These are phyloP conservation scores for Ramularia collo-cygni DNA, from an alignment of 2,329 filamentous ascomycete genomes.

Conservation along the genomic window DNA sequence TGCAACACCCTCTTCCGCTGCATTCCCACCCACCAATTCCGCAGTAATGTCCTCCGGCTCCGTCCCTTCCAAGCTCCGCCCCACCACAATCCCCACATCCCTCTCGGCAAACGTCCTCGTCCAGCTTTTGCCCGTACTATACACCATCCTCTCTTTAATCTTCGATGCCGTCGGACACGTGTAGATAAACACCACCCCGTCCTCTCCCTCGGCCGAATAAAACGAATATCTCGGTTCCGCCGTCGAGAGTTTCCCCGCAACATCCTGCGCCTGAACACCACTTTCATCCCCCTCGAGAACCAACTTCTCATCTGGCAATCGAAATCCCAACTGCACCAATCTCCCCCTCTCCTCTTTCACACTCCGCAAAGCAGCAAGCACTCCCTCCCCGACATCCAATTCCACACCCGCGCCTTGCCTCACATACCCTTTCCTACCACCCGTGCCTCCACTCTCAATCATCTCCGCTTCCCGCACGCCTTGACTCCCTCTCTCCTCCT, in stretches of 20 bases:
- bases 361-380: slow-evolving; percentile 56
- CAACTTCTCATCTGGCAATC: slow-evolving; percentile 61
- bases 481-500: slow-evolving; percentile 65
- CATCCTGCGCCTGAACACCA: slow-evolving; percentile 50
- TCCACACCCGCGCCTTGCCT: slow-evolving; percentile 36
- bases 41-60: slow-evolving; percentile 65
- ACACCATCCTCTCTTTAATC: slow-evolving; percentile 81
- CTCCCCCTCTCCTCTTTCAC: slow-evolving; percentile 42
- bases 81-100: slow-evolving; percentile 58
- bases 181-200: slow-evolving; percentile 69
- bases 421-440: slow-evolving; percentile 45
- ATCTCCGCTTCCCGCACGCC: slow-evolving; percentile 70
- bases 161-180: slow-evolving; percentile 66
- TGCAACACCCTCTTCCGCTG: slow-evolving; percentile 49
- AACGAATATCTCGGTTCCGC: slow-evolving; percentile 72
- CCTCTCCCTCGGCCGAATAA: slow-evolving; percentile 51
- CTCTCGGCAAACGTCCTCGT: slow-evolving; percentile 58
- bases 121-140: slow-evolving; percentile 54
- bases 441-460: slow-evolving; percentile 67
- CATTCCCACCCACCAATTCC: slow-evolving; percentile 43
- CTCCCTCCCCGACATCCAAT: slow-evolving; percentile 54
- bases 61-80: slow-evolving; percentile 61
- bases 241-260: slow-evolving; percentile 55
- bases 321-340: slow-evolving; percentile 19
- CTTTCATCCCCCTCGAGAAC: slow-evolving; percentile 53